These are phyloP conservation scores for Clathrus columnatus DNA, from an alignment of 768 basidiomycete genomes.

Conservation along the genomic window DNA sequence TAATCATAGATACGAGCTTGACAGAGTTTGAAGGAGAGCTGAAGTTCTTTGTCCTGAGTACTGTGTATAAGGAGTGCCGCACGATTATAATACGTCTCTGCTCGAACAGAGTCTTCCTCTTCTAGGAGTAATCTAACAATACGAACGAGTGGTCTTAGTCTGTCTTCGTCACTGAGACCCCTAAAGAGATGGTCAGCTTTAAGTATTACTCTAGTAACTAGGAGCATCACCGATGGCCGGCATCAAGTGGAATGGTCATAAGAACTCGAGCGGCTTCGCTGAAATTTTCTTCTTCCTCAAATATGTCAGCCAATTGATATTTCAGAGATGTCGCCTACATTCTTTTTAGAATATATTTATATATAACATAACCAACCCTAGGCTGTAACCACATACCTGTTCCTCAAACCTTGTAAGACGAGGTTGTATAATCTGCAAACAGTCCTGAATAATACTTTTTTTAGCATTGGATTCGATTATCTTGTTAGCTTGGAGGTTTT, in stretches of 20 bases:
- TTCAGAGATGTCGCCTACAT: constrained; percentile 70
- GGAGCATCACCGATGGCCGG: constrained; percentile 62
- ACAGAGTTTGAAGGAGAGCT: constrained; percentile 81
- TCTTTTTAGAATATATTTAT: constrained; percentile 1
- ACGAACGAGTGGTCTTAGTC: constrained; percentile 83
- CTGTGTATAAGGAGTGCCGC: constrained; percentile 85
- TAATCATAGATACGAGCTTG: constrained; percentile 95
- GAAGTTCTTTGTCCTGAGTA: constrained; percentile 67
- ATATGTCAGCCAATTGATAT: constrained; percentile 84
- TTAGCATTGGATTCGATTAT: constrained; percentile 48
- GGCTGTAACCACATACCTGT: constrained; percentile 49
- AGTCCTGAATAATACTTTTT: constrained; percentile 69
- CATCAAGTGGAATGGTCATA: constrained; percentile 88
- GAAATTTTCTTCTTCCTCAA: constrained; percentile 90
- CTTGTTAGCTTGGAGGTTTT: constrained; percentile 46
- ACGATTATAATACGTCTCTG: constrained; percentile 97
- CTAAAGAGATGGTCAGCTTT: neutral
- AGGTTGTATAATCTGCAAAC: constrained; percentile 61
- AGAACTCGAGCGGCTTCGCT: constrained; percentile 85
- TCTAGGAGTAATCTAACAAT: constrained; percentile 92
- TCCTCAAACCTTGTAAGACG: constrained; percentile 90
- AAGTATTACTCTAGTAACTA: neutral
- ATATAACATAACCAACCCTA: neutral
- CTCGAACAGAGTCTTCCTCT: constrained; percentile 93
- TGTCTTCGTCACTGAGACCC: constrained; percentile 64